Percentiles rank a stretch among this genome's conserved stretches.
phyloP scores from a whole-genome alignment of 108 stramenopile genomes.

The Cyclotella atomus region DNA sequence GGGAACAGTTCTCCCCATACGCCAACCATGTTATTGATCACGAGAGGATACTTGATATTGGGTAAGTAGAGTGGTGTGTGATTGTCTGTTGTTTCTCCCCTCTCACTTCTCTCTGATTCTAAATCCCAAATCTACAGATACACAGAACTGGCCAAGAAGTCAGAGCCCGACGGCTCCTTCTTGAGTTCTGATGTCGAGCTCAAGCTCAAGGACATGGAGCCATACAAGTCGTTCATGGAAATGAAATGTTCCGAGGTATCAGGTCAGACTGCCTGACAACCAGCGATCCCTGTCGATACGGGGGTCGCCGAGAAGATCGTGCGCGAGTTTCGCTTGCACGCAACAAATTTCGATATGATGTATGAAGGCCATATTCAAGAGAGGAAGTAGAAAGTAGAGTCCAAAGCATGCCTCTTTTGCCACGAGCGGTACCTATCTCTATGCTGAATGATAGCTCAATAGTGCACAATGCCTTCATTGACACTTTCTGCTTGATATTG shows the following conservation, averaged over 20 bases:
- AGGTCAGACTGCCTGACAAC: slow-evolving; percentile 14
- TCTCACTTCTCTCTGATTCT: neutral
- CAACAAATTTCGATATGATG: slow-evolving; percentile 38
- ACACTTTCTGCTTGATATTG: too few relatives aligned
- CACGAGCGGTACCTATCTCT: too few relatives aligned
- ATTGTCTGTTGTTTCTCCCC: too few relatives aligned
- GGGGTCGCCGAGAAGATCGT: slow-evolving; percentile 31
- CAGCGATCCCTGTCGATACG: slow-evolving; percentile 15
- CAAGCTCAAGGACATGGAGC: too few relatives aligned
- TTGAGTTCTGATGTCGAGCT: too few relatives aligned
- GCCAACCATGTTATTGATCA: slow-evolving; percentile 42
- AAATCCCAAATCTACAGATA: slow-evolving; percentile 13
- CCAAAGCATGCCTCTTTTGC: too few relatives aligned
- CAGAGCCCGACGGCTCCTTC: too few relatives aligned
- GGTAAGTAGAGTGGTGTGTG: neutral
- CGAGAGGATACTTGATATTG: slow-evolving; percentile 44
- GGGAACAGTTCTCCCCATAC: slow-evolving; percentile 30
- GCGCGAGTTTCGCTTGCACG: slow-evolving; percentile 35
- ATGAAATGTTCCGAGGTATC: slow-evolving; percentile 17
- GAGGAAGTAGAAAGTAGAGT: neutral
- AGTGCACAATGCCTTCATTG: too few relatives aligned
- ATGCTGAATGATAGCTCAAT: too few relatives aligned
- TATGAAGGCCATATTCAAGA: slow-evolving; percentile 23
- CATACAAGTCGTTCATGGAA: slow-evolving; percentile 21
- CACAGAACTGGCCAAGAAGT: slow-evolving; percentile 6